A percentile compares a stretch with the other conserved stretches of the same genome.
Conservation (phyloP, 768 basidiomycete species). For the Basidioascus undulatus region DNA sequence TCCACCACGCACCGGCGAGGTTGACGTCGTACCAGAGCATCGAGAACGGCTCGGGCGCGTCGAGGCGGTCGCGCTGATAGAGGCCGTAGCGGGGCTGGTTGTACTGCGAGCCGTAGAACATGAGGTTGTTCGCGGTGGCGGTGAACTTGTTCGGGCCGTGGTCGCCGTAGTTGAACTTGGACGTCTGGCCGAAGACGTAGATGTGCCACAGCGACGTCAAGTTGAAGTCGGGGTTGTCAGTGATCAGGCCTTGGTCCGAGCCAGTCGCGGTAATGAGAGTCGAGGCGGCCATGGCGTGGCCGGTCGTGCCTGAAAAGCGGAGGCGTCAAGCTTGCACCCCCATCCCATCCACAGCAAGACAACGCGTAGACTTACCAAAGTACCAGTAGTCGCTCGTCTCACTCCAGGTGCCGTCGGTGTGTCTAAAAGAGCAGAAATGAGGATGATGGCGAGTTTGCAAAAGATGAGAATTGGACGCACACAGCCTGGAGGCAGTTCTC, state of each 20-base stretch:
- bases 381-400: conserved; percentile 72
- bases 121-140: conserved; percentile 67
- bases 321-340: too few species aligned
- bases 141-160: conserved; percentile 87
- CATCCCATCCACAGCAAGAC: not conserved
- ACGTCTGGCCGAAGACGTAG: conserved; percentile 60
- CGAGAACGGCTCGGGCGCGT: conserved; percentile 30
- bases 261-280: conserved; percentile 69
- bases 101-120: conserved; percentile 50
- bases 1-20: conserved; percentile 74
- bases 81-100: conserved; percentile 48
- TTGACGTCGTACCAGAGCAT: conserved; percentile 83
- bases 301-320: conserved; percentile 59
- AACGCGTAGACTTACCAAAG: conserved; percentile 12
- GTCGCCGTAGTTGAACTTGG: conserved; percentile 48
- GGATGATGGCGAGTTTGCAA: too few species aligned
- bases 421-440: too few species aligned
- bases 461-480: too few species aligned
- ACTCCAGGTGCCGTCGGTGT: conserved; percentile 62
- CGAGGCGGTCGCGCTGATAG: conserved; percentile 71
- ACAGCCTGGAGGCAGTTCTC: conserved; percentile 37
- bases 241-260: conserved; percentile 46
- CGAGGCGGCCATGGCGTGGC: conserved; percentile 66
- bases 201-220: conserved; percentile 73
- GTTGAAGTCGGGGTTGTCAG: conserved; percentile 41